Conservation (phyloP, 495 filamentous ascomycete genomes). For the Hypoxylon cercidicola region DNA sequence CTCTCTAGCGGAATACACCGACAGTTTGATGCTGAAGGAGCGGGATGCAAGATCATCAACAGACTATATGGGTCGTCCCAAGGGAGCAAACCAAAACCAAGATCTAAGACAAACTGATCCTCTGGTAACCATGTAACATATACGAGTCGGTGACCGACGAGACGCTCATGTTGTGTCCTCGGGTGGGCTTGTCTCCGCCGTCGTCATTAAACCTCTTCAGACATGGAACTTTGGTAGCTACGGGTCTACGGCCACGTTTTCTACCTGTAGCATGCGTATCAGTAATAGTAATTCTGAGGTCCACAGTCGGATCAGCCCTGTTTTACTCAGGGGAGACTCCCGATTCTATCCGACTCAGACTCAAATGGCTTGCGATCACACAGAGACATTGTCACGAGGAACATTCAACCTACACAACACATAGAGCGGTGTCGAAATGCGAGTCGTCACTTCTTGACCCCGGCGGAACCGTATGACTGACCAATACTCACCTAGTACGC, state of each 20-base stretch:
- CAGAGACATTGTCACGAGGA: conserved; percentile 2
- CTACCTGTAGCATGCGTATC: conserved; percentile 16
- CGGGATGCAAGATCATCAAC: conserved; percentile 41
- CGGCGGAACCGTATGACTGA: conserved; percentile 27
- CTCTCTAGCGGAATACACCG: conserved; percentile 35
- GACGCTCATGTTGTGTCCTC: conserved; percentile 11
- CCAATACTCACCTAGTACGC: conserved; percentile 16
- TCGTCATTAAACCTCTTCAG: conserved; percentile 15
- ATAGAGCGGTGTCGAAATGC: conserved; percentile 12
- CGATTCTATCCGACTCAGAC: conserved; percentile 36
- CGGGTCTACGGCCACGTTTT: conserved; percentile 6
- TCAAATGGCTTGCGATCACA: conserved; percentile 12
- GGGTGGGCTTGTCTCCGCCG: conserved; percentile 8
- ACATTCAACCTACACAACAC: conserved; percentile 5
- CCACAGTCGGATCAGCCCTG: conserved; percentile 26
- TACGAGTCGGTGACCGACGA: conserved; percentile 30
- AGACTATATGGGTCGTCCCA: conserved; percentile 27
- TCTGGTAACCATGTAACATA: conserved; percentile 23
- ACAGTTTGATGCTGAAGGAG: conserved; percentile 38
- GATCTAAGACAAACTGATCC: conserved; percentile 40
- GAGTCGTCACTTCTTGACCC: conserved; percentile 33
- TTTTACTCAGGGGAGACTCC: conserved; percentile 20
- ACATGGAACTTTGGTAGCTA: conserved; percentile 7
- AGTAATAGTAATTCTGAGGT: conserved; percentile 20
- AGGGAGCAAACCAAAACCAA: conserved; percentile 45